These are phyloP conservation scores for Vigna radiata DNA, from an alignment of 306 rosid genomes.

Conservation along the genomic window DNA sequence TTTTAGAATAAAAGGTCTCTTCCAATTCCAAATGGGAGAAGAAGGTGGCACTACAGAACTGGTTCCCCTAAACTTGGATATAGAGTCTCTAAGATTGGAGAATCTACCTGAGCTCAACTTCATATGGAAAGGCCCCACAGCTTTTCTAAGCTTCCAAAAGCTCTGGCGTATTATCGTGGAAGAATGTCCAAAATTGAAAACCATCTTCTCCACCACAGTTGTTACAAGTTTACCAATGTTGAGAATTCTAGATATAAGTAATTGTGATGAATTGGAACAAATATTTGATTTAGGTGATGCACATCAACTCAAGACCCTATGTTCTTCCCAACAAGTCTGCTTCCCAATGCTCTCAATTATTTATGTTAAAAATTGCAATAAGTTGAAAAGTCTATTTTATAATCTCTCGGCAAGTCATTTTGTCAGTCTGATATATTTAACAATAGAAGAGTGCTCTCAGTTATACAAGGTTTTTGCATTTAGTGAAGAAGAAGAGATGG, in stretches of 20 bases:
- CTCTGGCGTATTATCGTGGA: fast-evolving
- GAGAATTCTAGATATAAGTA: fast-evolving
- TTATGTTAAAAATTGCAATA: no score
- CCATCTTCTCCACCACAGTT: neutral
- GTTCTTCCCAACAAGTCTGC: no score
- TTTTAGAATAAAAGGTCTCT: neutral
- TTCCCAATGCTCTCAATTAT: no score
- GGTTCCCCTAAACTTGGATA: neutral
- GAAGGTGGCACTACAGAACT: no score
- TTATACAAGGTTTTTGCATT: no score
- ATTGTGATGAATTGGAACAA: neutral
- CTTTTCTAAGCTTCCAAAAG: neutral
- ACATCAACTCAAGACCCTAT: no score
- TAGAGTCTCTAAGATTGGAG: fast-evolving
- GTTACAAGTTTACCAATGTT: neutral
- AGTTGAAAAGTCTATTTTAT: no score
- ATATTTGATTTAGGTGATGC: no score
- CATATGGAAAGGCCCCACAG: neutral
- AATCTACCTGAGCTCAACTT: neutral
- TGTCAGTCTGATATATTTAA: no score
- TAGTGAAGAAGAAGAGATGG: no score
- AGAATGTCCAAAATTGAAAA: neutral
- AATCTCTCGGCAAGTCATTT: no score
- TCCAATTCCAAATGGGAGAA: neutral
- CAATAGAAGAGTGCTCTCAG: no score